Evolutionary conservation across 2,329 filamentous ascomycete genomes (phyloP).

Genomic region (Cladosporium sp.): DNA sequence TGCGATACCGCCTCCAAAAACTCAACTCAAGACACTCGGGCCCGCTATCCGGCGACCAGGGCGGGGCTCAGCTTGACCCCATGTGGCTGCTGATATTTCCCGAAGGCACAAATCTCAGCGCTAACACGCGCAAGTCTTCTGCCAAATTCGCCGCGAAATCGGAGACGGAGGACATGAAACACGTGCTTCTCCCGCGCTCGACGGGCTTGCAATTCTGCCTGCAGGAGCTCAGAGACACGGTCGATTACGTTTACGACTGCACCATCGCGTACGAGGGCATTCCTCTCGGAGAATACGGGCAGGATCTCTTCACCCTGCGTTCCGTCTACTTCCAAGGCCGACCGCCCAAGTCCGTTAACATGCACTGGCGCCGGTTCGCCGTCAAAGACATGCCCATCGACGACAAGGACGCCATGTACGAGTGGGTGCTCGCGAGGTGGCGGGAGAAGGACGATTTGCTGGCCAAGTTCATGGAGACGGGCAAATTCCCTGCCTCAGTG

Average conservation of each 20-base stretch:
- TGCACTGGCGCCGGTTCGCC: slow-evolving; percentile 89
- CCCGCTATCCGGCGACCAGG: slow-evolving; percentile 33
- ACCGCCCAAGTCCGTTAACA: slow-evolving; percentile 89
- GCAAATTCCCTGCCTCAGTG: slow-evolving; percentile 73
- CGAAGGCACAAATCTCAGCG: slow-evolving; percentile 77
- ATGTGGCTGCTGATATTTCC: slow-evolving; percentile 92
- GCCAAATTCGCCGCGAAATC: slow-evolving; percentile 73
- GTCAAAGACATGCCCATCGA: slow-evolving; percentile 76
- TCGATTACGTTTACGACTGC: slow-evolving; percentile 87
- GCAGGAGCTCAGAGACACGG: slow-evolving; percentile 66
- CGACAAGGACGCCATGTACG: slow-evolving; percentile 66
- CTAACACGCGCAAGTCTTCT: slow-evolving; percentile 67
- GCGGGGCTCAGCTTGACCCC: slow-evolving; percentile 44
- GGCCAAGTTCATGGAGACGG: slow-evolving; percentile 68
- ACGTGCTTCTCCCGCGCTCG: slow-evolving; percentile 71
- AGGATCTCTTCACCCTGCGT: slow-evolving; percentile 79
- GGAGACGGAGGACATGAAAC: slow-evolving; percentile 63
- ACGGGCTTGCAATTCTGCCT: slow-evolving; percentile 79
- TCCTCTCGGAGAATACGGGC: slow-evolving; percentile 74
- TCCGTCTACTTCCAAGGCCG: slow-evolving; percentile 87
- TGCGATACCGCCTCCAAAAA: slow-evolving; percentile 70
- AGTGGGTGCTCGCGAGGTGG: slow-evolving; percentile 82
- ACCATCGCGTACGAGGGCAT: slow-evolving; percentile 94
- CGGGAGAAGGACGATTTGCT: slow-evolving; percentile 85
- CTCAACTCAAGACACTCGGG: slow-evolving; percentile 50